Evolutionary conservation across 768 basidiomycete species (phyloP).

Genomic region (Tulasnella sp.): DNA sequence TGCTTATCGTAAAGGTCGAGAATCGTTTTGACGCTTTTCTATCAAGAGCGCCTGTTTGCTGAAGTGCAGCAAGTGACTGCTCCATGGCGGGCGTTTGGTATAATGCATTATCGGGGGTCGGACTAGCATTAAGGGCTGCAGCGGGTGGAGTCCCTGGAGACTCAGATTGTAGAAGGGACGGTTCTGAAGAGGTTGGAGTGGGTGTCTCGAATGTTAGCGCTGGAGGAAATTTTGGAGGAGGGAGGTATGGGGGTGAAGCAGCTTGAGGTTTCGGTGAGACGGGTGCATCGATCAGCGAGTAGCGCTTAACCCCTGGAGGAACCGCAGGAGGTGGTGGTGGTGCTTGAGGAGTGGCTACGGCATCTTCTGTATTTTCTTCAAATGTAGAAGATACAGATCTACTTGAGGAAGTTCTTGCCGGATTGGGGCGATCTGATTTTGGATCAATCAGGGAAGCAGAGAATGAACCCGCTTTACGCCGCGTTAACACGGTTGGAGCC

Average conservation of each 20-base stretch:
- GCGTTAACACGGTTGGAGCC: too few species aligned
- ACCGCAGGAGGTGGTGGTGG: conserved; percentile 24
- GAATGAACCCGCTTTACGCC: too few species aligned
- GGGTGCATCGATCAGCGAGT: conserved; percentile 66
- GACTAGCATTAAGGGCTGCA: background rate
- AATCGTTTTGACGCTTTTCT: conserved; percentile 91
- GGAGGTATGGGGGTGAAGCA: background rate
- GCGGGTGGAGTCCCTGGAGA: background rate
- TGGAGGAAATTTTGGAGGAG: background rate
- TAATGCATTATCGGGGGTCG: conserved; percentile 26
- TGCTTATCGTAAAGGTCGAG: conserved; percentile 85
- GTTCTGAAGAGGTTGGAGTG: conserved; percentile 27
- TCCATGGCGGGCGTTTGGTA: conserved; percentile 45
- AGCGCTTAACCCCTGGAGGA: conserved; percentile 61
- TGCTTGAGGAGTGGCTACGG: conserved; percentile 2
- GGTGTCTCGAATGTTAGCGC: conserved; percentile 22
- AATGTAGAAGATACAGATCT: too few species aligned
- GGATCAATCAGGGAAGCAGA: too few species aligned
- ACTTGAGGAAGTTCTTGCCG: too few species aligned
- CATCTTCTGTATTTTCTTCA: too few species aligned
- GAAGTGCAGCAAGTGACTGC: conserved; percentile 74
- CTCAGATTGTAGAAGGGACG: background rate
- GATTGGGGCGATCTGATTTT: too few species aligned
- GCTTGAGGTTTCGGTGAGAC: conserved; percentile 23
- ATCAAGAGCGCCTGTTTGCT: conserved; percentile 74